A percentile compares a stretch with the other conserved stretches of the same genome.
Evolutionary conservation across 108 stramenopile species (phyloP).

Genomic region (Schizochytrium sp.): DNA sequence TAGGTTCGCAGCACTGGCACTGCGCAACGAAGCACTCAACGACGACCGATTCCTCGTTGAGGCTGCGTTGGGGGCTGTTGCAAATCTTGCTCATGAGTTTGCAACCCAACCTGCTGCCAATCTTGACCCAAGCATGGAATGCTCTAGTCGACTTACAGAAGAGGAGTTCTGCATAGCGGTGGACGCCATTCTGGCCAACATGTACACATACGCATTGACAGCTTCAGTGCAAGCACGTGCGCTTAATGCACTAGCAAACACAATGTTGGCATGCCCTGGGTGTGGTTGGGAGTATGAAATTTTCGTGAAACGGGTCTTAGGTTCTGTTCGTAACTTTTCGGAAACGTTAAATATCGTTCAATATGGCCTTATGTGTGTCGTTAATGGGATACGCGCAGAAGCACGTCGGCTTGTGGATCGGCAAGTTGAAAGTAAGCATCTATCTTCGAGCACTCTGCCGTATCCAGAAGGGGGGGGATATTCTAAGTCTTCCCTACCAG

Average conservation of each 20-base stretch:
- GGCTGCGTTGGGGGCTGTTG: not conserved
- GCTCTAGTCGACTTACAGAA: not conserved
- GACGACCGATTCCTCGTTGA: conserved; percentile 8
- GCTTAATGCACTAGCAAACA: conserved; percentile 40
- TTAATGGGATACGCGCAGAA: conserved; percentile 7
- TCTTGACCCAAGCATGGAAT: not conserved
- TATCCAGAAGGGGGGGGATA: no score
- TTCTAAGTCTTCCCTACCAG: no score
- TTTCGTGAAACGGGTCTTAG: conserved; percentile 35
- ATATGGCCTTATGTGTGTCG: conserved; percentile 39
- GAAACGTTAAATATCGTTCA: conserved; percentile 36
- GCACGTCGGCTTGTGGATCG: not conserved
- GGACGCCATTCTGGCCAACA: not conserved
- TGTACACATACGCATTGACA: not conserved
- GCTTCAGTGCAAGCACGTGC: conserved; percentile 22
- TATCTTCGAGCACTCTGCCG: no score
- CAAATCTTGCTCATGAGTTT: conserved; percentile 32
- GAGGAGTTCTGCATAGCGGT: conserved; percentile 18
- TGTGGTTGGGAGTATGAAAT: conserved; percentile 1
- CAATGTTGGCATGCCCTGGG: conserved; percentile 5
- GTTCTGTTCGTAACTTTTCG: conserved; percentile 42
- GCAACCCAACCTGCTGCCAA: not conserved
- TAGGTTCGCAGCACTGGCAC: conserved; percentile 16
- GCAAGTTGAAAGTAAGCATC: no score
- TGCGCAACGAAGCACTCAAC: not conserved